A percentile compares a stretch with the other conserved stretches of the same genome.
phyloP scores from a whole-genome alignment of 2,329 filamentous ascomycete species.

The Fusarium tjaetaba region DNA sequence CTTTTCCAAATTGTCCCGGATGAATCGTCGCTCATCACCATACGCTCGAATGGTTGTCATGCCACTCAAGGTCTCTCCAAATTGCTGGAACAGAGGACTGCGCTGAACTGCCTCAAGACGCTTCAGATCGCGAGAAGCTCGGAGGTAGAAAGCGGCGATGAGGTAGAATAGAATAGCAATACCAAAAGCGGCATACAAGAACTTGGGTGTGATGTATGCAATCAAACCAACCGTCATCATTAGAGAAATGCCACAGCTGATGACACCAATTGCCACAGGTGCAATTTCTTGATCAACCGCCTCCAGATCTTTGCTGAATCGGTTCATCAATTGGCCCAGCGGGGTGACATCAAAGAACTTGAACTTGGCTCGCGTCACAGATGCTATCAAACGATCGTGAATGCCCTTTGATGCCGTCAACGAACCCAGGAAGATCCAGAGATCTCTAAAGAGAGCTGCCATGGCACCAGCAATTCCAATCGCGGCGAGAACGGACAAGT shows the following conservation, averaged over 20 bases:
- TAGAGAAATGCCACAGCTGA: slow-evolving; percentile 72
- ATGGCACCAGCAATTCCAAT: slow-evolving; percentile 81
- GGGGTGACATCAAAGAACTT: slow-evolving; percentile 98
- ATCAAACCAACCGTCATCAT: slow-evolving; percentile 90
- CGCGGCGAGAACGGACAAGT: slow-evolving; percentile 81
- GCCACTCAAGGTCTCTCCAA: slow-evolving; percentile 92
- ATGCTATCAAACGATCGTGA: slow-evolving; percentile 79
- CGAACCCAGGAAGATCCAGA: slow-evolving; percentile 92
- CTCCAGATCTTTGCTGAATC: slow-evolving; percentile 97
- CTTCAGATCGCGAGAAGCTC: slow-evolving; percentile 94
- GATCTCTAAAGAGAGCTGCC: slow-evolving; percentile 84
- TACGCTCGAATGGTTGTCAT: slow-evolving; percentile 98
- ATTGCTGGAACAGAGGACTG: slow-evolving; percentile 96
- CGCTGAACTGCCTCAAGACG: slow-evolving; percentile 92
- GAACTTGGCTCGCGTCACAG: slow-evolving; percentile 90
- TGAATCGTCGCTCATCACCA: slow-evolving; percentile 91
- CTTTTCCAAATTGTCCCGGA: slow-evolving; percentile 86
- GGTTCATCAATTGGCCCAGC: slow-evolving; percentile 95
- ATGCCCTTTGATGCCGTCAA: slow-evolving; percentile 87
- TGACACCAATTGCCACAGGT: slow-evolving; percentile 82
- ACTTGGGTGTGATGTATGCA: slow-evolving; percentile 86
- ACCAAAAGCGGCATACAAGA: slow-evolving; percentile 86
- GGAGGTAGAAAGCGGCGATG: slow-evolving; percentile 88
- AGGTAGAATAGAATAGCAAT: slow-evolving; percentile 85
- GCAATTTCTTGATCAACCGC: slow-evolving; percentile 96